Base-by-base conservation (phyloP, 768 basidiomycete species). In the Mycena galericulata region DNA sequence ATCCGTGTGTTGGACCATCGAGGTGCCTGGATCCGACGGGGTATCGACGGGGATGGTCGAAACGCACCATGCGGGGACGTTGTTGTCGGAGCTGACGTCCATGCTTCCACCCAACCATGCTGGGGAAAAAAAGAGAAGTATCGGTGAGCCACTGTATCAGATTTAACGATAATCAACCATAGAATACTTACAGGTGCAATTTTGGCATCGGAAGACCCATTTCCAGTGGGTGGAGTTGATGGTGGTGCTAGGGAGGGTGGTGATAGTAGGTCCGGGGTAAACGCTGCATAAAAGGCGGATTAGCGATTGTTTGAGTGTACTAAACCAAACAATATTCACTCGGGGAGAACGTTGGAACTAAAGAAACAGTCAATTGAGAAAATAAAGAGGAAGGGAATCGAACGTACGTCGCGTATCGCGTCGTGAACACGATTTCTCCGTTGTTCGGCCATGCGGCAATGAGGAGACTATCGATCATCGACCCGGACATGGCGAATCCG, bases 161-260 rank as follows among this genome's bases (percentile, higher is more conserved):
- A 7, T 46, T 29, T 12, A 22, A 55, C 17, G 17, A 14, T 43
- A 20, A 38, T 3, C 6, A 36, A 36, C 34, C 34, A 36, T 29
- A 53, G 22, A 22, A 58, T 26, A 82, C 84, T 65, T 75, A 89
- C 88, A 78, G 47, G 88, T 86, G 80, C 90, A 91, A 76, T 89
- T 86, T 72, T 89, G 87, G 83, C 90, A 91, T 20, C 88, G 82
- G 79, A 85, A 91, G 4, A 90, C 88, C 85, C 87, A 90, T 68
- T 89, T 89, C 88, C 89, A 90, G 69, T 89, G 87, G 2, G 89
- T 90, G 0, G 87, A 75, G 69, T 89, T 89, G 27, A 89, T 83
- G 61, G 77, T 81, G 18, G 85, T 83, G 10, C 82, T 80, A 6
- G 85, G 84, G 14, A 89, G 77, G 47, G 83, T 83, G 2, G 88